Evolutionary conservation across 192 early-diverging fungal species (phyloP), one percentile per base, ranked within the genome.

Genomic region (Backusella circina): DNA sequence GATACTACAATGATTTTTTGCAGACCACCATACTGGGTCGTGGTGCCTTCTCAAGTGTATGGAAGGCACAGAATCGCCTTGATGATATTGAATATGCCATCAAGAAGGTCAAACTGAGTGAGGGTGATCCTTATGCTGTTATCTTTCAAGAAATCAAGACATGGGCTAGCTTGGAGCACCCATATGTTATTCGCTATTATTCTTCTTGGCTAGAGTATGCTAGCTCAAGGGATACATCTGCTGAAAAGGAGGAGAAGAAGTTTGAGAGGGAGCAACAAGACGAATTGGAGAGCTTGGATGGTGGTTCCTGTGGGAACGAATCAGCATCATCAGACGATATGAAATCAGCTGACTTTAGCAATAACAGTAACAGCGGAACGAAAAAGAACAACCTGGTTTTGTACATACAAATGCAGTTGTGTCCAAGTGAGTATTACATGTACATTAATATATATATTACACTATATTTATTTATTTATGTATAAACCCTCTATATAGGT

Each of bases 341-440:
- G 54, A 61, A 61, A 28, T 28, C 54, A 61, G 23, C 54, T 61
- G 54, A 61, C 21, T 28, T 28, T 1, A 61, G 12, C 8, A 12
- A 61, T 61, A 21, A 26, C 15, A 37, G 36, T 16, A 41, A 4
- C 39, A 61, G 23, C 23, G 54, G 54, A 28, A 30, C 10, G 9
- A 28, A 61, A 61, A 47, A 73, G 9, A 32, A 65, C 33, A 47
- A 32, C 7, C 39, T 61, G 13, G 70, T 87, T 1, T 76, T 94
- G 38, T 93, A 91, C 77, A 90, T 95, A 61, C 93, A 95, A 75
- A 95, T 99, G 97, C 95, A 99, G 74, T 86, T 98, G 38, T 99
- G 96, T 69, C 87, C 89, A 70, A 89, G 80, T 47, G 73, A 78
- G 66, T 51, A 38, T n/a, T 67, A 41, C 50, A 33, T 50, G 32